Evolutionary conservation across 345 rosid genomes (phyloP).

Genomic region (Tarenaya hassleriana): DNA sequence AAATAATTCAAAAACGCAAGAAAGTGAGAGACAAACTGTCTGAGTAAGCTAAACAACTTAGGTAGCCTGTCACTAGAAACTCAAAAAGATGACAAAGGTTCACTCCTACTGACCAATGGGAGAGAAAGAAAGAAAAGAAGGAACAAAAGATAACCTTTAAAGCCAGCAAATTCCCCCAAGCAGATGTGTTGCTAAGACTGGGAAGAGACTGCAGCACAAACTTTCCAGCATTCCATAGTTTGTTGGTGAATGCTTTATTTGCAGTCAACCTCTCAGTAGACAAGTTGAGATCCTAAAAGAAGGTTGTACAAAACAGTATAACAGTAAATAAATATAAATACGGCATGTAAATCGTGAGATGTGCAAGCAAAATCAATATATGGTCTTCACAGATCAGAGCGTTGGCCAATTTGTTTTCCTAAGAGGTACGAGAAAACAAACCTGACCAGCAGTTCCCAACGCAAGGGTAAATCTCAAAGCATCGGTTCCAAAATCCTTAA

Average conservation of each 20-base stretch:
- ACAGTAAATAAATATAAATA: constrained; percentile 21
- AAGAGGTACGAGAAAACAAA: constrained; percentile 29
- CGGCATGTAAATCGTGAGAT: constrained; percentile 14
- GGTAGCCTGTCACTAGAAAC: constrained; percentile 12
- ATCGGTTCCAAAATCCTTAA: constrained; percentile 91
- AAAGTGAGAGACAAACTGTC: no score
- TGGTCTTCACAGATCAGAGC: constrained; percentile 7
- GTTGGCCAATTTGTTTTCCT: constrained; percentile 4
- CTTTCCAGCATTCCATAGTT: constrained; percentile 99
- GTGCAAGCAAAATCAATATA: not conserved
- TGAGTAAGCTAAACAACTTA: no score
- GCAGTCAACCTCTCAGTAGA: constrained; percentile 90
- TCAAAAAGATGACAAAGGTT: not conserved
- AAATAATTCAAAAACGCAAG: not conserved
- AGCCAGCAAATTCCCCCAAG: constrained; percentile 64
- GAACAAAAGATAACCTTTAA: constrained; percentile 47
- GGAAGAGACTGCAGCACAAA: constrained; percentile 86
- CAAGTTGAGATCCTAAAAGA: constrained; percentile 78
- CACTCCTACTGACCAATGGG: constrained; percentile 9
- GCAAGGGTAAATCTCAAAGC: constrained; percentile 88
- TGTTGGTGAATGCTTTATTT: constrained; percentile 93
- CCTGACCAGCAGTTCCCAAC: constrained; percentile 99
- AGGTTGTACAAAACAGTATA: constrained; percentile 21
- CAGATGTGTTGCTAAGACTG: constrained; percentile 48
- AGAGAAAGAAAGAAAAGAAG: not conserved